phyloP scores from a whole-genome alignment of 2,329 filamentous ascomycete species.

The Uncinocarpus reesii region DNA sequence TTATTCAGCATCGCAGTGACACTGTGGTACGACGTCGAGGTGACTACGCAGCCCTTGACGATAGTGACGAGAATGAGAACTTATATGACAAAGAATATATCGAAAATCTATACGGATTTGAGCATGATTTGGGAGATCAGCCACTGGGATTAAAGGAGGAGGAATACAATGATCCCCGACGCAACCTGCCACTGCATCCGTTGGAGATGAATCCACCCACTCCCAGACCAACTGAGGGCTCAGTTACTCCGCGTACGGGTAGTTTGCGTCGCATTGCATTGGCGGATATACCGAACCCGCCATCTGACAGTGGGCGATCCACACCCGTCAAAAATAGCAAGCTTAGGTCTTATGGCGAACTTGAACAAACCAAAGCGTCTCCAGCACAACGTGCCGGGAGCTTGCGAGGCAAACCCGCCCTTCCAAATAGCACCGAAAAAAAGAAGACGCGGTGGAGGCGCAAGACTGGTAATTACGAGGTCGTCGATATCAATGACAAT shows the following conservation, averaged over 20 bases:
- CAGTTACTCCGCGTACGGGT: slow-evolving; percentile 20
- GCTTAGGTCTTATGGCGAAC: slow-evolving; percentile 33
- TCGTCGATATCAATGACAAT: slow-evolving; percentile 26
- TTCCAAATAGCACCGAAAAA: slow-evolving; percentile 19
- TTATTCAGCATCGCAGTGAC: slow-evolving; percentile 17
- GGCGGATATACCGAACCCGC: slow-evolving; percentile 28
- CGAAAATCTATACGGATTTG: slow-evolving; percentile 20
- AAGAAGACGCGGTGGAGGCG: slow-evolving; percentile 25
- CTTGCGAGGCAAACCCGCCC: slow-evolving; percentile 14
- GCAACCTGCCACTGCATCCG: slow-evolving; percentile 30
- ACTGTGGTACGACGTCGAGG: slow-evolving; percentile 29
- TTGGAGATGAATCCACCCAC: slow-evolving; percentile 40
- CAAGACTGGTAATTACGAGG: slow-evolving; percentile 28
- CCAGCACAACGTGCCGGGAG: slow-evolving; percentile 21
- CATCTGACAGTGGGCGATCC: slow-evolving; percentile 22
- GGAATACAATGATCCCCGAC: slow-evolving; percentile 23
- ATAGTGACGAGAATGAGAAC: slow-evolving; percentile 26
- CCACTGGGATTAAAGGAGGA: slow-evolving; percentile 28
- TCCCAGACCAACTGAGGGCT: slow-evolving; percentile 26
- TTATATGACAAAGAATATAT: slow-evolving; percentile 15
- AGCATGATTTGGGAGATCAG: slow-evolving; percentile 31
- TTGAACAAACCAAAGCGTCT: slow-evolving; percentile 22
- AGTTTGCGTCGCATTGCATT: slow-evolving; percentile 26
- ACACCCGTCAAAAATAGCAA: slow-evolving; percentile 26
- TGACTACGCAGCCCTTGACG: slow-evolving; percentile 30